Evolutionary conservation across 2,329 filamentous ascomycete genomes (phyloP), one percentile per base, ranked within the genome.

Genomic region (Camptophora hylomeconis): DNA sequence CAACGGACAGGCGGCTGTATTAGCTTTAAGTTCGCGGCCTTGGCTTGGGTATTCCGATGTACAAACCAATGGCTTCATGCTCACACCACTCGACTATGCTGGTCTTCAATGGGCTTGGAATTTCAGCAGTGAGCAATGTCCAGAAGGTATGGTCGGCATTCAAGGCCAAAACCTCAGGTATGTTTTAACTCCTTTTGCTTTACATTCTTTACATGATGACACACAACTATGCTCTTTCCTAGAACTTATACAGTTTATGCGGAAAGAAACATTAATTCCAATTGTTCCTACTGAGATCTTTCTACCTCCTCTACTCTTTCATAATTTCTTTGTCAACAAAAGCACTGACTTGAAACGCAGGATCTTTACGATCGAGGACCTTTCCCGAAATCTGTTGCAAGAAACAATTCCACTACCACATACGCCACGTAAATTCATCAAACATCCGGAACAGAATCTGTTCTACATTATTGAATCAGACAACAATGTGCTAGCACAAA

Each of bases 391-490:
- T 28, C 67, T 93, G 33, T 75, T 89, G 17, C 82, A 92, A 51
- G 81, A 89, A 49, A 80, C 78, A 1, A 81, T 93, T 38, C 72
- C 82, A 5, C 65, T 99, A 13, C 76, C 79, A 14, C 92, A 98
- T 51, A 98, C 89, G 0, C 89, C 92, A 2, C 78, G 83, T 35
- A 78, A 78, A 44, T 77, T 98, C 45, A 70, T 84, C 17, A 81
- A 83, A 40, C 83, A 95, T 49, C 87, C 87, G 1, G 81, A 89
- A 4, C 71, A 82, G 29, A 78, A 83, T 10, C 67, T 92, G 14
- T 98, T 94, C 53, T 98, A 95, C 50, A 84, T 87, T 5, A 83
- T 93, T 28, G 82, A 94, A 57, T 72, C 84, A 7, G 92, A 98
- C 41, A 92, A 89, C 51, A 92, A 94, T 48, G 82, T 86, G 0